Base-by-base conservation (phyloP, 257 asterid genomes). In the Jacaranda mimosifolia region DNA sequence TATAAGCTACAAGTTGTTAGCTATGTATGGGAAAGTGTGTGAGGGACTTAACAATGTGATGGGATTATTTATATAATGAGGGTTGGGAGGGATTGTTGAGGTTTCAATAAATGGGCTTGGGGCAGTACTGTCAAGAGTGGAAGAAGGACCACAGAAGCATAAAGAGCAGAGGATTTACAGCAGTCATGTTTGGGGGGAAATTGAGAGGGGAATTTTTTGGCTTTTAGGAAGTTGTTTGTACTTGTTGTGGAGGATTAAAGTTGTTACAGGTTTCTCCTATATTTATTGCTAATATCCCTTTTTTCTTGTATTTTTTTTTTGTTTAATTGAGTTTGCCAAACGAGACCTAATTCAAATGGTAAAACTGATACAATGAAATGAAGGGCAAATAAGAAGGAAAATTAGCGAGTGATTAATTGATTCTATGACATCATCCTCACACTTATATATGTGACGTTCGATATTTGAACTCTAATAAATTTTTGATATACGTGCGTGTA, bases 31-130 rank as follows among this genome's bases (percentile, higher is more conserved):
- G 64, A 39, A 67, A 58, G 51, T 52, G 60, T 82, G 69, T 80
- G 81, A 40, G 68, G 72, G 39, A 21, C 7, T 60, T 10, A 19
- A 56, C 36, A 21, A 52, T 79, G 74, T 57, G 67, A 72, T 68
- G 83, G 66, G 72, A 52, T 63, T 66, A 56, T n/a, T n/a, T 77
- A 77, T 81, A 70, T 60, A 72, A 45, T 75, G 17, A 32, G n/a
- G 53, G 13, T 18, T 3, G 15, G 71, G 57, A 26, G 66, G 58
- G 59, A 40, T 57, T 67, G 15, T 72, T 52, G 80, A 73, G 57
- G 39, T 32, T 26, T 53, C 72, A 76, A 60, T 84, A 59, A 84
- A 75, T 81, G 74, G 70, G 59, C 70, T 9, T 79, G 68, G 64
- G 72, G 60, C 35, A 77, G 32, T 26, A 26, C 32, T 26, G 2